Conservation (phyloP, 192 early-diverging fungal species). For the Backusella morwellensis region DNA sequence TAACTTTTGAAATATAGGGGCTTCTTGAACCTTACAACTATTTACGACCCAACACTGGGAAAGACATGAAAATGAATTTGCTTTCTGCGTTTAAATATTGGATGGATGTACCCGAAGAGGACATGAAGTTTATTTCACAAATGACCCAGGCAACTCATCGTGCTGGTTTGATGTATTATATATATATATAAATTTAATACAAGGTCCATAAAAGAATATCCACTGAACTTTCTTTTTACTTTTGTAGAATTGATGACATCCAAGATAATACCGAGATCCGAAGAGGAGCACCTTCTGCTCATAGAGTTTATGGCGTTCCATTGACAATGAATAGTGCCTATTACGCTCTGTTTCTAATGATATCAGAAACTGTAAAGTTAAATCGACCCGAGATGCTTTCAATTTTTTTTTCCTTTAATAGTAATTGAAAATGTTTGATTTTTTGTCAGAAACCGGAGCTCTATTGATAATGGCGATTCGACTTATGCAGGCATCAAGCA, state of each 20-base stretch:
- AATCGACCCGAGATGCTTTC: slow-evolving; percentile 59
- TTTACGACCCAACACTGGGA: neutral
- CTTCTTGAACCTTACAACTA: neutral
- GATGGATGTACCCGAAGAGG: neutral
- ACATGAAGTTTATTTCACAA: neutral
- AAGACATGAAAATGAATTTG: neutral
- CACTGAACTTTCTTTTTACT: neutral
- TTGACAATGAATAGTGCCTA: slow-evolving; percentile 93
- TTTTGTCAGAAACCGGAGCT: neutral
- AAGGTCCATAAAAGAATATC: too few relatives aligned
- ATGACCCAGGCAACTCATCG: neutral
- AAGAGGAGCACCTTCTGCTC: slow-evolving; percentile 85
- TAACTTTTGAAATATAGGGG: neutral
- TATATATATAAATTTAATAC: too few relatives aligned
- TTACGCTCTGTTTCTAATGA: slow-evolving; percentile 88
- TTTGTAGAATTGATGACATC: slow-evolving; percentile 83
- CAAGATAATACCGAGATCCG: slow-evolving; percentile 86
- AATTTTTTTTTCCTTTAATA: slow-evolving; percentile 32
- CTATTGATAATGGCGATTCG: neutral
- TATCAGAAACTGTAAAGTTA: slow-evolving; percentile 65
- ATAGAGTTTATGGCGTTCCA: slow-evolving; percentile 91
- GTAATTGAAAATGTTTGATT: neutral
- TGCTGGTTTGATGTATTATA: neutral
- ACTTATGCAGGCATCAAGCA: neutral
- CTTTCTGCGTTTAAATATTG: neutral